Evolutionary conservation across 2,329 filamentous ascomycete genomes (phyloP), one percentile per base, ranked within the genome.

Genomic region (Talaromyces sp.): DNA sequence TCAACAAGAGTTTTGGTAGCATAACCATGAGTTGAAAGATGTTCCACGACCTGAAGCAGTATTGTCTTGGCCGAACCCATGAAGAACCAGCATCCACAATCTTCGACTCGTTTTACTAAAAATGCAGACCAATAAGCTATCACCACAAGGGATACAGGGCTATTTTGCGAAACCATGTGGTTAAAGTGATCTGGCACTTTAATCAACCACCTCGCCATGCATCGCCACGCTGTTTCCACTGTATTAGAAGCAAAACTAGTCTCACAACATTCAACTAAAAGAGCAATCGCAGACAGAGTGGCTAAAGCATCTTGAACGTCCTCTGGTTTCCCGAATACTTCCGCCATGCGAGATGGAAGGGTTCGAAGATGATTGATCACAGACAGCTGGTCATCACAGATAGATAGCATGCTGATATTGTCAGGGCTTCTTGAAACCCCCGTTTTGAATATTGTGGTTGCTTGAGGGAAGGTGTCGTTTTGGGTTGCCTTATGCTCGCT

Each of bases 281-380:
- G 16, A n/a, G 33, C 8, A 12, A 61, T 52, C 12, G 59, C 59
- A 7, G 53, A 57, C 31, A 61, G 27, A n/a, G 51, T 30, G 5
- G 54, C 59, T 44, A 56, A 18, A 23, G 53, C 47, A 33, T 61
- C 59, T n/a, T 12, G 7, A n/a, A 31, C 8, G 9, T 6, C n/a
- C 31, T 57, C 27, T 31, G 59, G 59, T 57, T 34, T 61, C 6
- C 54, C 54, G n/a, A 61, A 27, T 61, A 42, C 51, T 27, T 28
- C 34, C n/a, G 59, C 54, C 59, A 61, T 57, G 16, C 34, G 59
- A n/a, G 56, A 53, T 33, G 59, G 59, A 3, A 61, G 54, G 16
- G 23, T 42, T 14, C 5, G 40, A 40, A 61, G 36, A 28, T 53
- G 42, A 9, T 44, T 33, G 23, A 57, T 23, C 4, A 23, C 7